Percentiles rank a stretch among this genome's conserved stretches.
phyloP scores from a whole-genome alignment of 352 stramenopile genomes.

The Pythium coloratum region DNA sequence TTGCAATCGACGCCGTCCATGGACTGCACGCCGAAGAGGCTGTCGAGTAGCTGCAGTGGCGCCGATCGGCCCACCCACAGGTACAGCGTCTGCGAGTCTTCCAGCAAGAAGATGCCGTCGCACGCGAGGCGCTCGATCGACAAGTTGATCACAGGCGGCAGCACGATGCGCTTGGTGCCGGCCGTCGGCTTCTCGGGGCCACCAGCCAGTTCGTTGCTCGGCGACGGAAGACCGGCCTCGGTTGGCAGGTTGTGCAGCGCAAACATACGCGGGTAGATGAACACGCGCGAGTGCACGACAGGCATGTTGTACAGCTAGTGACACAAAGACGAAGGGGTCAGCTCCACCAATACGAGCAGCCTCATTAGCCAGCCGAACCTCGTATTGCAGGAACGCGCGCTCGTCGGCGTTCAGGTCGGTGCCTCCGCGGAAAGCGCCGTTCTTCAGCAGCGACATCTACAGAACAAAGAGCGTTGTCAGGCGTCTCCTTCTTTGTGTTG shows the following conservation, averaged over 20 bases:
- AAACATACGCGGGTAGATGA: conserved; percentile 98
- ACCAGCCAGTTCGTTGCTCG: conserved; percentile 41
- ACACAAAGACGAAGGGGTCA: conserved; percentile 1
- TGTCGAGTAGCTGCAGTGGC: conserved; percentile 83
- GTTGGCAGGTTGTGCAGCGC: conserved; percentile 91
- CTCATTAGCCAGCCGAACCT: conserved; percentile 31
- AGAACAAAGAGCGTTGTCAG: not conserved
- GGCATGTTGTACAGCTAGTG: conserved; percentile 93
- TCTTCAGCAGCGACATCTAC: conserved; percentile 98
- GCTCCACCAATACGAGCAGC: not conserved
- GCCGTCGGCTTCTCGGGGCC: conserved; percentile 52
- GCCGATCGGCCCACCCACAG: conserved; percentile 95
- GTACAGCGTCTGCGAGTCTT: conserved; percentile 95
- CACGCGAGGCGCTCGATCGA: conserved; percentile 93
- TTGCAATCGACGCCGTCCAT: conserved; percentile 94
- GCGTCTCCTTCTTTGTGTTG: not conserved
- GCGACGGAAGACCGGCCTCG: conserved; percentile 78
- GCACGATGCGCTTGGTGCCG: conserved; percentile 67
- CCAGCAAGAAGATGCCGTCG: conserved; percentile 96
- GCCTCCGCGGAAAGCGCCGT: conserved; percentile 94
- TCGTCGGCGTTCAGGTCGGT: conserved; percentile 97
- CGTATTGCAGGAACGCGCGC: conserved; percentile 91
- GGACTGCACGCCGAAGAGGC: conserved; percentile 93
- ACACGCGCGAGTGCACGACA: conserved; percentile 88
- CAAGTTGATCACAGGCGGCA: conserved; percentile 93